phyloP scores from a whole-genome alignment of 768 basidiomycete genomes.

The Naganishia vaughanmartiniae region DNA sequence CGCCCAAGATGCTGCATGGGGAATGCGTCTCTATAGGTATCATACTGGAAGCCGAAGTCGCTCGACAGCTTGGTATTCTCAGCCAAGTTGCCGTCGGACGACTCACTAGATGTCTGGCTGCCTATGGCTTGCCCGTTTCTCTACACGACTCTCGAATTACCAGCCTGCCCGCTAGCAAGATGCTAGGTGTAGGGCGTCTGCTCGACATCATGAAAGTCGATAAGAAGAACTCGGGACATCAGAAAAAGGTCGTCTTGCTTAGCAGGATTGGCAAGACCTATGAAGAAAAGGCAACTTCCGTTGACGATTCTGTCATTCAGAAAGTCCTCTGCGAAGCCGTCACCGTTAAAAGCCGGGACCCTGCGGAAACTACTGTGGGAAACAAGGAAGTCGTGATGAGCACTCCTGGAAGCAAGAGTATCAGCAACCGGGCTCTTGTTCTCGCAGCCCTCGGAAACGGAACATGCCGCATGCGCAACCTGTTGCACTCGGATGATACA shows the following conservation, averaged over 20 bases:
- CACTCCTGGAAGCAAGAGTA: constrained; percentile 93
- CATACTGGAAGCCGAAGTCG: constrained; percentile 92
- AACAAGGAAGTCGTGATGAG: constrained; percentile 64
- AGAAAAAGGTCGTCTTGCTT: constrained; percentile 91
- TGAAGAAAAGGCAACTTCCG: constrained; percentile 84
- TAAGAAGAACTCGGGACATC: constrained; percentile 91
- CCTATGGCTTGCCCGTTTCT: constrained; percentile 84
- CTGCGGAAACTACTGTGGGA: constrained; percentile 56
- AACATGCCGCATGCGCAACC: constrained; percentile 79
- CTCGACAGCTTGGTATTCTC: constrained; percentile 80
- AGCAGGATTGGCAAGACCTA: constrained; percentile 85
- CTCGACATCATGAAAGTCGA: constrained; percentile 93
- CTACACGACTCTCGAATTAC: constrained; percentile 74
- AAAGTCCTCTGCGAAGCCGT: constrained; percentile 79
- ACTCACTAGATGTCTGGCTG: constrained; percentile 78
- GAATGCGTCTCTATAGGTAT: constrained; percentile 95
- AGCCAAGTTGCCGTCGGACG: constrained; percentile 89
- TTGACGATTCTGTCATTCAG: constrained; percentile 74
- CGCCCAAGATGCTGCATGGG: constrained; percentile 89
- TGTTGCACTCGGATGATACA: constrained; percentile 95
- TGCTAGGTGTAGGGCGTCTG: constrained; percentile 72
- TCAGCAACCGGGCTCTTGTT: constrained; percentile 89
- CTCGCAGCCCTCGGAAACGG: constrained; percentile 88
- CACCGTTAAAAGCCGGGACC: constrained; percentile 68
- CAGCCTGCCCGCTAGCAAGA: constrained; percentile 64